These are phyloP conservation scores for Imleria badia DNA, from an alignment of 768 basidiomycete species.

Conservation along the genomic window DNA sequence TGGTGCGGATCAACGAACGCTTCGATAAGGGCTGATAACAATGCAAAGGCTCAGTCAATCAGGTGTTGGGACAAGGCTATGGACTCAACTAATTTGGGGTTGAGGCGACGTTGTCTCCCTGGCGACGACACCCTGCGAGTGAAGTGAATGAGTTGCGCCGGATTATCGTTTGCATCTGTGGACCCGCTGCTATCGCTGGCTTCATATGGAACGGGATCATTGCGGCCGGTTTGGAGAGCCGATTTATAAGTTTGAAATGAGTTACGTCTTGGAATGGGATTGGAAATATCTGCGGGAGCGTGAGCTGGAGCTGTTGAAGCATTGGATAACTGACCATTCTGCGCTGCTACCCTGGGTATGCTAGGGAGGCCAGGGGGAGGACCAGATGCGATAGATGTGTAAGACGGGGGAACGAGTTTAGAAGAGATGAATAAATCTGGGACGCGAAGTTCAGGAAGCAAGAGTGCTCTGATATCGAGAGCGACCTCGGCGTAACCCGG, in stretches of 20 bases:
- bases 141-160: conserved; percentile 27
- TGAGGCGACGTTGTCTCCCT: conserved; percentile 42
- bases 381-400: conserved; percentile 23
- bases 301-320: conserved; percentile 7
- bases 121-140: conserved; percentile 32
- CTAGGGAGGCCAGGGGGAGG: conserved; percentile 28
- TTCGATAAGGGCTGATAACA: conserved; percentile 54
- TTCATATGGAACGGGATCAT: conserved; percentile 40
- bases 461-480: conserved; percentile 54
- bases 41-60: conserved; percentile 19
- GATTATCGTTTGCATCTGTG: conserved; percentile 44
- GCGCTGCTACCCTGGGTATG: conserved; percentile 11
- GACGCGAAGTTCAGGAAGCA: conserved; percentile 51
- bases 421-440: conserved; percentile 60
- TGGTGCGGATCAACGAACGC: conserved; percentile 42
- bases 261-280: conserved; percentile 17
- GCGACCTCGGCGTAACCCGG: conserved; percentile 64
- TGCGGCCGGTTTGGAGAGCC: conserved; percentile 28
- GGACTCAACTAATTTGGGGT: conserved; percentile 52
- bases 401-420: conserved; percentile 43
- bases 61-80: conserved; percentile 5
- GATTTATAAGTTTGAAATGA: conserved; percentile 44
- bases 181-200: conserved; percentile 43
- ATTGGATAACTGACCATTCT: conserved; percentile 11
- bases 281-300: conserved; percentile 11